Evolutionary conservation across 441 rosid species (phyloP).

Genomic region (California macrophylla): DNA sequence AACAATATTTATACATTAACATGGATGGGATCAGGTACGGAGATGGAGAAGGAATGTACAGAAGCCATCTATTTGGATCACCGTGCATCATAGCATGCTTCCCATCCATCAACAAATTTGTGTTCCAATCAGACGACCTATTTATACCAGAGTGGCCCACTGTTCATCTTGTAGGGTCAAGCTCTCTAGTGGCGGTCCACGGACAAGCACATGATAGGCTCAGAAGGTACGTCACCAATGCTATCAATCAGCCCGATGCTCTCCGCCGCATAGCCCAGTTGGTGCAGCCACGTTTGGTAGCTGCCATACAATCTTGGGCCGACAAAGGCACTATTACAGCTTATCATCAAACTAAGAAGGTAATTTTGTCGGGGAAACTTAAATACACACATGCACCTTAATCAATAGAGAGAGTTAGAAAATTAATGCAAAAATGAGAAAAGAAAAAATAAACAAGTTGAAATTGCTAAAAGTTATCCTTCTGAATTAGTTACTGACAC

Average conservation of each 20-base stretch:
- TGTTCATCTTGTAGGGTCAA: conserved; percentile 18
- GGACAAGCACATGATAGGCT: conserved; percentile 30
- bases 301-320: conserved; percentile 33
- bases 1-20: no score
- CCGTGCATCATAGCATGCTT: conserved; percentile 29
- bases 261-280: conserved; percentile 24
- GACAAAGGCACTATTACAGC: conserved; percentile 20
- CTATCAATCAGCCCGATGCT: conserved; percentile 27
- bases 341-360: conserved; percentile 22
- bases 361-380: no score
- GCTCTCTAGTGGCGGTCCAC: conserved; percentile 17
- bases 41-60: conserved; percentile 29
- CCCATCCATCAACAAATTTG: conserved; percentile 22
- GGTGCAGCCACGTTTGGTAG: conserved; percentile 25
- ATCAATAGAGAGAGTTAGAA: no score
- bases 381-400: no score
- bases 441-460: no score
- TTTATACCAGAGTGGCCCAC: conserved; percentile 28
- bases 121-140: neutral
- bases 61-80: conserved; percentile 26
- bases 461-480: no score
- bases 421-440: no score
- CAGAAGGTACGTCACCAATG: conserved; percentile 20
- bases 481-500: no score
- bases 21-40: conserved; percentile 24